These are phyloP conservation scores for Balansia obtecta DNA, from an alignment of 2,329 filamentous ascomycete species.

Conservation along the genomic window DNA sequence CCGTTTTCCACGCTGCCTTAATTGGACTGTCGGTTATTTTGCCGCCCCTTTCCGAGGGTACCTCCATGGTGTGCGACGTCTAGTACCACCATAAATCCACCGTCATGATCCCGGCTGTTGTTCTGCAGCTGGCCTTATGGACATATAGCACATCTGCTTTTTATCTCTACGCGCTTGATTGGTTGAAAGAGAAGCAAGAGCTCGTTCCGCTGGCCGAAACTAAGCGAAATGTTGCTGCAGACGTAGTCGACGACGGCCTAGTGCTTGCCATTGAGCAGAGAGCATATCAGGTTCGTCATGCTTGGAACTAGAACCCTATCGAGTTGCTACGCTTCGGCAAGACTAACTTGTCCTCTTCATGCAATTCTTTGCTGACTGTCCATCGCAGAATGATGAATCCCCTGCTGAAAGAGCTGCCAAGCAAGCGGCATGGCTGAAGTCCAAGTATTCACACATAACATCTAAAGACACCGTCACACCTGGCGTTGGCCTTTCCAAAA, in stretches of 20 bases:
- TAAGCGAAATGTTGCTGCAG: slow-evolving; percentile 11
- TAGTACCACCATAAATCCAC: slow-evolving; percentile 1
- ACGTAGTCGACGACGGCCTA: slow-evolving; percentile 13
- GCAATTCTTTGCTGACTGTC: not conserved
- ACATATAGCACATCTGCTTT: slow-evolving; percentile 33
- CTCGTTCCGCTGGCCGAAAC: slow-evolving; percentile 10
- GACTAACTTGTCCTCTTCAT: slow-evolving; percentile 14
- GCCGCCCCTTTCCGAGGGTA: not conserved
- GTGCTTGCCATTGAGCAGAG: slow-evolving; percentile 31
- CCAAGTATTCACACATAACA: slow-evolving; percentile 7
- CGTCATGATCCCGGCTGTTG: slow-evolving; percentile 28
- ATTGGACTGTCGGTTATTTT: not conserved
- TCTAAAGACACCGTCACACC: not conserved
- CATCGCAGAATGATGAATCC: not conserved
- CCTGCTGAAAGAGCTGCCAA: slow-evolving; percentile 3
- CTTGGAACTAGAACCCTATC: not conserved
- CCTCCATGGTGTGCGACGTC: slow-evolving; percentile 2
- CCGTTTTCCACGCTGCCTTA: not conserved
- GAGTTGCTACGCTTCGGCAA: too few species aligned
- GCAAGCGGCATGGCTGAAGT: slow-evolving; percentile 10
- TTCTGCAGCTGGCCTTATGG: slow-evolving; percentile 36
- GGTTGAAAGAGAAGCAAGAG: slow-evolving; percentile 19
- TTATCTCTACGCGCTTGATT: slow-evolving; percentile 30
- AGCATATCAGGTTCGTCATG: slow-evolving; percentile 9
- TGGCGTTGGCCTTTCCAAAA: slow-evolving; percentile 12